phyloP scores from a whole-genome alignment of 441 rosid species.

The Corymbia citriodora region DNA sequence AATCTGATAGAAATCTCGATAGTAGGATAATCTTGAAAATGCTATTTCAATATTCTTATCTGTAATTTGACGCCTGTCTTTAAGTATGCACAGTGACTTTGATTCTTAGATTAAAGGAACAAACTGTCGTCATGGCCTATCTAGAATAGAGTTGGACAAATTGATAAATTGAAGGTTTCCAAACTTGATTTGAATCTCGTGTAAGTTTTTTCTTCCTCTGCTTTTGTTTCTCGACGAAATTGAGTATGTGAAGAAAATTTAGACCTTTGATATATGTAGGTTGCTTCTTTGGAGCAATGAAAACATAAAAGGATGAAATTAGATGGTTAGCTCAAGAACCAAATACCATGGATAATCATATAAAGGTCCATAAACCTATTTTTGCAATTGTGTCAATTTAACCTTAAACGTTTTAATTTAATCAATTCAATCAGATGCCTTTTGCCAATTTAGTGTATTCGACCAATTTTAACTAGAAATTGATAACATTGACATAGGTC shows the following conservation, averaged over 20 bases:
- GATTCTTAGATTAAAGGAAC: background rate
- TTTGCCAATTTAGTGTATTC: accelerated
- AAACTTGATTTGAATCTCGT: background rate
- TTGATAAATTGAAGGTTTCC: background rate
- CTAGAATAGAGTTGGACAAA: background rate
- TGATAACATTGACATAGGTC: accelerated
- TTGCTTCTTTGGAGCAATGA: background rate
- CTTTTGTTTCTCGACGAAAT: background rate
- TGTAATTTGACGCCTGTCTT: background rate
- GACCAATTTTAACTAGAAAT: too few species aligned
- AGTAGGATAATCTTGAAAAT: background rate
- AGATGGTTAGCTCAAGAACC: background rate
- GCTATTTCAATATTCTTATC: background rate
- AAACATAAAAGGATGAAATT: background rate
- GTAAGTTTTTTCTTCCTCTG: background rate
- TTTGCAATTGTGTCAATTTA: too few species aligned
- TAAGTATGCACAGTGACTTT: background rate
- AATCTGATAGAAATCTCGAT: background rate
- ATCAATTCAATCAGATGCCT: background rate
- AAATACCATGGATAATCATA: too few species aligned
- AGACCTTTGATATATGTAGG: background rate
- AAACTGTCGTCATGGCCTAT: background rate
- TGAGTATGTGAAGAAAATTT: background rate
- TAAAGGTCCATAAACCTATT: background rate
- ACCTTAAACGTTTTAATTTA: too few species aligned